These are phyloP conservation scores for Diaporthe destruens DNA, from an alignment of 2,329 filamentous ascomycete species.

Conservation along the genomic window DNA sequence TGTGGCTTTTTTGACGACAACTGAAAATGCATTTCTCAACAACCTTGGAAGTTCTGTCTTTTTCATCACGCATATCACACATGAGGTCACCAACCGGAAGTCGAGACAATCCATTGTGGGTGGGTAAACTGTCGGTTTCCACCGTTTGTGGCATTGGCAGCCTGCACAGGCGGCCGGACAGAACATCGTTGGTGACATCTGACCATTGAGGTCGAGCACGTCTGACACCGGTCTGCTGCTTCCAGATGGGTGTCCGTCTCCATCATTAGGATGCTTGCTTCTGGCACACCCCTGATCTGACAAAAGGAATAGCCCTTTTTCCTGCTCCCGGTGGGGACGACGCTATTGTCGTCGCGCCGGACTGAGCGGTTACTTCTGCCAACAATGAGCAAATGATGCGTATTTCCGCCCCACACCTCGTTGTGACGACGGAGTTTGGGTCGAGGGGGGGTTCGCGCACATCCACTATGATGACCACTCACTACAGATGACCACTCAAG, in stretches of 20 bases:
- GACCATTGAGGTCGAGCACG: neutral
- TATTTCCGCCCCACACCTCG: neutral
- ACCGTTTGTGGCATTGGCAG: neutral
- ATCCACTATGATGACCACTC: neutral
- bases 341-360: neutral
- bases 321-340: neutral
- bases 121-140: neutral
- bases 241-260: neutral
- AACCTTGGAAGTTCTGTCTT: neutral
- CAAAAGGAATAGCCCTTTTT: neutral
- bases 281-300: neutral
- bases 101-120: neutral
- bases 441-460: no score
- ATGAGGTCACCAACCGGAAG: neutral
- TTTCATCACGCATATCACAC: neutral
- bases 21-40: neutral
- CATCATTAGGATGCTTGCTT: slow-evolving; percentile 6
- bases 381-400: neutral
- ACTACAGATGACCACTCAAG: no score
- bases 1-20: neutral
- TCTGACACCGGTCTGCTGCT: slow-evolving; percentile 12
- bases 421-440: no score
- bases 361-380: slow-evolving; percentile 1
- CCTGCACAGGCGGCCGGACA: neutral
- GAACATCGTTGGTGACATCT: slow-evolving; percentile 5